Percentiles rank a stretch among this genome's conserved stretches.
Conservation (phyloP, 495 filamentous ascomycete genomes). For the Saxophila tyrrhenica region DNA sequence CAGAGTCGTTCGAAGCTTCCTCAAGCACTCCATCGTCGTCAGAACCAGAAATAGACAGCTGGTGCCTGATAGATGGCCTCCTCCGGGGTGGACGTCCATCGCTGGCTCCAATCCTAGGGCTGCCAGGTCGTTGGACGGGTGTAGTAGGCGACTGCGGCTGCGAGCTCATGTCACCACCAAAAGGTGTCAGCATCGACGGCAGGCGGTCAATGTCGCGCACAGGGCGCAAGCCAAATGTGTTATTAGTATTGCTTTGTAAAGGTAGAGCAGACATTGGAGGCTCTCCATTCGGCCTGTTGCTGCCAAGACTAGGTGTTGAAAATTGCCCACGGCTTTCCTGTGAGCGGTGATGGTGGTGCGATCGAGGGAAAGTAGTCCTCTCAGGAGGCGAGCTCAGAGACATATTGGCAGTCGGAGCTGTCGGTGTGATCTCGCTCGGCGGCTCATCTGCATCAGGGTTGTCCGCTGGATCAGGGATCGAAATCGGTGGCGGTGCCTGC, state of each 20-base stretch:
- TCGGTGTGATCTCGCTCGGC: constrained; percentile 52
- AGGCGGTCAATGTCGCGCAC: constrained; percentile 80
- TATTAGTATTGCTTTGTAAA: constrained; percentile 31
- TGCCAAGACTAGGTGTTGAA: constrained; percentile 8
- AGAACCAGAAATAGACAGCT: constrained; percentile 76
- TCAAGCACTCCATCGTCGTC: constrained; percentile 78
- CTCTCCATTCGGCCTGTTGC: constrained; percentile 33
- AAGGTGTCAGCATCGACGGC: constrained; percentile 67
- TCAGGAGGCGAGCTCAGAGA: constrained; percentile 66
- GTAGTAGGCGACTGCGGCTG: constrained; percentile 93
- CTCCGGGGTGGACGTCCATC: constrained; percentile 31
- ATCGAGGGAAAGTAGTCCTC: constrained; percentile 53
- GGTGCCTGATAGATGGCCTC: constrained; percentile 75
- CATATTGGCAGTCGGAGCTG: constrained; percentile 37
- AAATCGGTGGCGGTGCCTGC: constrained; percentile 63
- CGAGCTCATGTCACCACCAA: constrained; percentile 61
- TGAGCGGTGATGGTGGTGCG: constrained; percentile 48
- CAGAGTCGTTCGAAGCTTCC: constrained; percentile 58
- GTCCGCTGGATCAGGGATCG: constrained; percentile 52
- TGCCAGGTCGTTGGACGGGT: constrained; percentile 35
- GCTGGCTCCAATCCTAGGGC: constrained; percentile 23
- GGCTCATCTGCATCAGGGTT: constrained; percentile 38
- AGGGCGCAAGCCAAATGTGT: constrained; percentile 62
- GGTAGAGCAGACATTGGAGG: constrained; percentile 58
- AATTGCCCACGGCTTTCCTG: constrained; percentile 44